Evolutionary conservation across 441 rosid genomes (phyloP).

Genomic region (Rhodomyrtus psidioides): DNA sequence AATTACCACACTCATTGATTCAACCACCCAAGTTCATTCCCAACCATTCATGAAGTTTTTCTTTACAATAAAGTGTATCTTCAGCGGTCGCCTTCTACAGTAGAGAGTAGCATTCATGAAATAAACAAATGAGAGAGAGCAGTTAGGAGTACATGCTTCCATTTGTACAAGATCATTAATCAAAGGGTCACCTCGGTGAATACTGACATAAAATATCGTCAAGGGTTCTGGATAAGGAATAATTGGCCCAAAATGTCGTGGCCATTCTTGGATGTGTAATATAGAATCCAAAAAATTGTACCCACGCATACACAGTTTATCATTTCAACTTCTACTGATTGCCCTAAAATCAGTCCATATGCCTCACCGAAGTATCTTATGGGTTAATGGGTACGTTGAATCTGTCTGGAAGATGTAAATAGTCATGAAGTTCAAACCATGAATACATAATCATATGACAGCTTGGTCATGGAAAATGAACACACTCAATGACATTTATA

Average conservation of each 20-base stretch:
- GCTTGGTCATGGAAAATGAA: background rate
- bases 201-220: background rate
- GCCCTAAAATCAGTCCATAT: background rate
- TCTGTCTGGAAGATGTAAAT: background rate
- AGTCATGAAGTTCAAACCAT: background rate
- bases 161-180: background rate
- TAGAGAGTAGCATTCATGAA: no score
- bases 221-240: background rate
- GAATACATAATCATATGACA: background rate
- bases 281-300: background rate
- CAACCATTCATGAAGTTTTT: no score
- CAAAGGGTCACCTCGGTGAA: background rate
- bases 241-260: background rate
- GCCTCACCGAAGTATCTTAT: background rate
- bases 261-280: background rate
- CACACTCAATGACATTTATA: background rate
- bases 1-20: background rate
- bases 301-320: background rate
- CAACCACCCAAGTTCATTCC: no score
- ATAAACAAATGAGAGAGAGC: no score
- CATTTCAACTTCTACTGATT: background rate
- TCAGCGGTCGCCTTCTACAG: no score
- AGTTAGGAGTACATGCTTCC: background rate
- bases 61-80: no score
- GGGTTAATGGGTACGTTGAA: background rate